phyloP scores from a whole-genome alignment of 345 rosid species.

The Bruguiera sexangula region DNA sequence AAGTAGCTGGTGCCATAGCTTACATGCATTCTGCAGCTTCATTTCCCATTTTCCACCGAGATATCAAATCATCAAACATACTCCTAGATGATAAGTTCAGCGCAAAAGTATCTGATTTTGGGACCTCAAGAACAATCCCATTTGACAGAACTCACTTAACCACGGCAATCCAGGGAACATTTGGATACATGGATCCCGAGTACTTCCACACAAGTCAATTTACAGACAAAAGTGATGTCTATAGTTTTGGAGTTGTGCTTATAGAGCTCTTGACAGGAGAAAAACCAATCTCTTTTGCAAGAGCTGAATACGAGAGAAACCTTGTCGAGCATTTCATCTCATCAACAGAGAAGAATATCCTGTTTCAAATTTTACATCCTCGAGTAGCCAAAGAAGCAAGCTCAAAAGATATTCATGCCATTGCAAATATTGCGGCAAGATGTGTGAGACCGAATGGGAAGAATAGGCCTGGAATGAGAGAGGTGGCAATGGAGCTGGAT shows the following conservation, averaged over 20 bases:
- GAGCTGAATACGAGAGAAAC: slow-evolving; percentile 8
- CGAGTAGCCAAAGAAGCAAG: neutral
- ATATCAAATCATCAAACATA: slow-evolving; percentile 8
- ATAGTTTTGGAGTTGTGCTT: slow-evolving; percentile 9
- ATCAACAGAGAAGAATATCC: neutral
- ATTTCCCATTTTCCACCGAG: slow-evolving; percentile 6
- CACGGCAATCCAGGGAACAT: neutral
- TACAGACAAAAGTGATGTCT: slow-evolving; percentile 11
- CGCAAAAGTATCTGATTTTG: slow-evolving; percentile 8
- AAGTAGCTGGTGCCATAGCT: slow-evolving; percentile 4
- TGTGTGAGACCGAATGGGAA: neutral
- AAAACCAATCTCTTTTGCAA: slow-evolving; percentile 5
- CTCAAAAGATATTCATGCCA: neutral
- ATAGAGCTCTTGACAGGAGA: slow-evolving; percentile 7
- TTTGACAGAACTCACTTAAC: too few species aligned
- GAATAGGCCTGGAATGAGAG: neutral
- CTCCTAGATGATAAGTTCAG: slow-evolving; percentile 5
- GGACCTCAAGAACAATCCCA: slow-evolving; percentile 4
- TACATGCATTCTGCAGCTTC: slow-evolving; percentile 14
- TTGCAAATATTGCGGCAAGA: neutral
- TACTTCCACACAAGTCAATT: slow-evolving; percentile 12
- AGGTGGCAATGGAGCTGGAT: neutral
- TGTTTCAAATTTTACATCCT: neutral
- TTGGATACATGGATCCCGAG: slow-evolving; percentile 13
- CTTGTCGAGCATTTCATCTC: slow-evolving; percentile 7